phyloP scores from a whole-genome alignment of 2,329 filamentous ascomycete genomes.

The Phaeosphaeriaceae sp. region DNA sequence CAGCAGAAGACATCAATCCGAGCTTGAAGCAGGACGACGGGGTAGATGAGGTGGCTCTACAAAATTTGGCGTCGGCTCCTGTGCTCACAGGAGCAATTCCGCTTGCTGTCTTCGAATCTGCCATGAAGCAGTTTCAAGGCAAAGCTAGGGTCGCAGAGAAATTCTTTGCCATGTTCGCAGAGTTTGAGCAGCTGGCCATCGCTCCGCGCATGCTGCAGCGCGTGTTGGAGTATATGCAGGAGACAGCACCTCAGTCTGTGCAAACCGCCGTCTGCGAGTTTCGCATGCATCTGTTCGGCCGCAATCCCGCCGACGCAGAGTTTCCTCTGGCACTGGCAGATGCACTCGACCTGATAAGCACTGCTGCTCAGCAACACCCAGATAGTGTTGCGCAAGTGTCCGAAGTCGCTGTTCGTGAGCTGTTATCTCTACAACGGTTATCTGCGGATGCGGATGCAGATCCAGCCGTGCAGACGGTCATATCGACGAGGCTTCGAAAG shows the following conservation, averaged over 20 bases:
- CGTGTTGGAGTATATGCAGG: constrained; percentile 70
- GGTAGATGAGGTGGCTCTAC: constrained; percentile 62
- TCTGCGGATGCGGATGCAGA: constrained; percentile 58
- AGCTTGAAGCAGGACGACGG: constrained; percentile 58
- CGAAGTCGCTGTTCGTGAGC: constrained; percentile 56
- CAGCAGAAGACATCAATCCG: constrained; percentile 68
- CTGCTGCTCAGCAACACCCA: constrained; percentile 50
- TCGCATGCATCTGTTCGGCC: constrained; percentile 71
- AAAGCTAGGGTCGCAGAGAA: constrained; percentile 69
- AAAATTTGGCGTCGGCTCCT: constrained; percentile 73
- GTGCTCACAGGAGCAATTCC: constrained; percentile 93
- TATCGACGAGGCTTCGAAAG: constrained; percentile 52
- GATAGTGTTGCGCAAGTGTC: constrained; percentile 48
- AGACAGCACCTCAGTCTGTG: constrained; percentile 60
- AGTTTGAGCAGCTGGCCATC: constrained; percentile 72
- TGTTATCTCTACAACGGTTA: constrained; percentile 55
- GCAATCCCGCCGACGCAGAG: constrained; percentile 68
- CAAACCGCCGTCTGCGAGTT: constrained; percentile 75
- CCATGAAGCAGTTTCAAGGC: constrained; percentile 78
- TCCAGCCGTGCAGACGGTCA: constrained; percentile 60
- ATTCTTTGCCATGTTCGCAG: constrained; percentile 81
- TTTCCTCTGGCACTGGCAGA: constrained; percentile 76
- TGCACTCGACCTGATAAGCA: constrained; percentile 68
- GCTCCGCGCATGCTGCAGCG: constrained; percentile 73
- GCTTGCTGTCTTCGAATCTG: constrained; percentile 86